Conservation (phyloP, 2,329 filamentous ascomycete genomes). For the Gremmenia infestans region DNA sequence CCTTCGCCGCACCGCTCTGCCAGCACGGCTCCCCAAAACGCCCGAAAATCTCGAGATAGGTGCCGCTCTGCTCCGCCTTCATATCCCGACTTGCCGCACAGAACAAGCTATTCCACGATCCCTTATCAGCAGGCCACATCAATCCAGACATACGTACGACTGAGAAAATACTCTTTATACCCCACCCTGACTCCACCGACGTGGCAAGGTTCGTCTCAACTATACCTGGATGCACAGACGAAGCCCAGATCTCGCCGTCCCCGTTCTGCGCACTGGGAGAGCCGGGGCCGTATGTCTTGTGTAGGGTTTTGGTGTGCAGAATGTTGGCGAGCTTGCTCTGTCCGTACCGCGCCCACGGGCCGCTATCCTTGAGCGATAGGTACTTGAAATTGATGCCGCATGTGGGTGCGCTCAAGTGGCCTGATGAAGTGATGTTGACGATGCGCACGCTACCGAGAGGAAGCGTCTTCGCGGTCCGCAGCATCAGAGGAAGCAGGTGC, state of each 20-base stretch:
- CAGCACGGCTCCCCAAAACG: slow-evolving; percentile 31
- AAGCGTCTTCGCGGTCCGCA: slow-evolving; percentile 12
- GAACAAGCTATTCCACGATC: slow-evolving; percentile 35
- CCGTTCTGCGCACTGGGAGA: slow-evolving; percentile 22
- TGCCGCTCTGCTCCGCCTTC: slow-evolving; percentile 35
- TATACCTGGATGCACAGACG: slow-evolving; percentile 36
- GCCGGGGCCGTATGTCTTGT: slow-evolving; percentile 32
- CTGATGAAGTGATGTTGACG: slow-evolving; percentile 16
- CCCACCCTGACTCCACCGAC: slow-evolving; percentile 13
- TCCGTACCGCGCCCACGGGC: slow-evolving; percentile 36
- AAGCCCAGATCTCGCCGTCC: slow-evolving; percentile 35
- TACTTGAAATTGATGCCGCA: slow-evolving; percentile 18
- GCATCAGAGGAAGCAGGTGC: slow-evolving; percentile 14
- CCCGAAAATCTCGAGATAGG: slow-evolving; percentile 31
- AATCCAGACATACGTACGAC: slow-evolving; percentile 18
- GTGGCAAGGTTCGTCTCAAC: slow-evolving; percentile 29
- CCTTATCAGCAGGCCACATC: slow-evolving; percentile 27
- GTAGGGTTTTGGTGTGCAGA: slow-evolving; percentile 36
- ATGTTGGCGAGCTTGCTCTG: slow-evolving; percentile 43
- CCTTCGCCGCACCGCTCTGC: slow-evolving; percentile 32
- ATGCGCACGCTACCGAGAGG: slow-evolving; percentile 15
- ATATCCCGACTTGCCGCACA: slow-evolving; percentile 35
- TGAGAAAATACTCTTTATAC: slow-evolving; percentile 10
- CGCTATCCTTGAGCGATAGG: slow-evolving; percentile 28
- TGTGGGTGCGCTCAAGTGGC: slow-evolving; percentile 15